Percentiles rank a stretch among this genome's conserved stretches.
phyloP scores from a whole-genome alignment of 106 monocot genomes.

The Apostasia ramifera region DNA sequence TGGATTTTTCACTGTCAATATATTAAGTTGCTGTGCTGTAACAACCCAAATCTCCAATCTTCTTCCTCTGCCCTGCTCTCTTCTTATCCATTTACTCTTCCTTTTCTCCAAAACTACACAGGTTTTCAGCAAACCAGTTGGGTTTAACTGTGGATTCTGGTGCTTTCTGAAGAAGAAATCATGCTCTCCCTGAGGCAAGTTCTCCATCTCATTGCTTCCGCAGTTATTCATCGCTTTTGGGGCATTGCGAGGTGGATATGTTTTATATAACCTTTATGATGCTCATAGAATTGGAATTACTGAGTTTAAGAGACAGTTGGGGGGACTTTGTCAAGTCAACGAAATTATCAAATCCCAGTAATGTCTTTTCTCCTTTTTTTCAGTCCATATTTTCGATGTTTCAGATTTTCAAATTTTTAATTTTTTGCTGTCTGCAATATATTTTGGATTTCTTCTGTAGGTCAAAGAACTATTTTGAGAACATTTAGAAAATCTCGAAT shows the following conservation, averaged over 20 bases:
- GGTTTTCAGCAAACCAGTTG: background rate
- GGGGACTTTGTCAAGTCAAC: constrained; percentile 12
- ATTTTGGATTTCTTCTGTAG: constrained; percentile 10
- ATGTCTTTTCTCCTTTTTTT: background rate
- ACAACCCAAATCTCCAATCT: no score
- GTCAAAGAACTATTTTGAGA: constrained; percentile 60
- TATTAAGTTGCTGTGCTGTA: no score
- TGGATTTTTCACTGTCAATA: no score
- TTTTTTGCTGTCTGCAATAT: background rate
- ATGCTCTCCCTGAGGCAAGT: no score
- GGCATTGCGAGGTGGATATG: constrained; percentile 44
- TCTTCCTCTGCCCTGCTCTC: background rate
- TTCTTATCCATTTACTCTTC: background rate
- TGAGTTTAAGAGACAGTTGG: constrained; percentile 22
- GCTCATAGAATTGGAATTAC: constrained; percentile 15
- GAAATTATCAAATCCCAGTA: constrained; percentile 45
- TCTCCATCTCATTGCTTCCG: no score
- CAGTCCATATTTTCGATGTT: background rate
- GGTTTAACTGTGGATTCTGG: no score
- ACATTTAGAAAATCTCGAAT: constrained; percentile 65
- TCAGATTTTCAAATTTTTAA: background rate
- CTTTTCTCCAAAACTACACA: background rate
- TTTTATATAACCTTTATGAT: constrained; percentile 37
- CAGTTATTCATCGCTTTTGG: constrained; percentile 28
- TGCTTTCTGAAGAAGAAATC: no score